Percentiles rank a stretch among this genome's conserved stretches.
These are phyloP conservation scores for Pezicula carpinea DNA, from an alignment of 2,329 filamentous ascomycete genomes.

Conservation along the genomic window DNA sequence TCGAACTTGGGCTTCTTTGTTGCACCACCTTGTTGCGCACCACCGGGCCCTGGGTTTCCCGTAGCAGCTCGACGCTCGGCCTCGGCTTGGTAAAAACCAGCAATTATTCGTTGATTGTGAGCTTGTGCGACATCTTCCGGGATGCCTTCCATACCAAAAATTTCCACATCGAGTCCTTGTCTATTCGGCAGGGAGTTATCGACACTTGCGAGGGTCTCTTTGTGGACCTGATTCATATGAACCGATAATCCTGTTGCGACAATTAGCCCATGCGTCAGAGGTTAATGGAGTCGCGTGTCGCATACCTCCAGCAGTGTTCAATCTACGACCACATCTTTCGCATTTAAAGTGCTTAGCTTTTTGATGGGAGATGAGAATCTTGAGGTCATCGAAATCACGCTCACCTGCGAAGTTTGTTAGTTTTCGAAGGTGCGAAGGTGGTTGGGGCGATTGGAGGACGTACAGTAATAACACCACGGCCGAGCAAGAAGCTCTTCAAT, in stretches of 20 bases:
- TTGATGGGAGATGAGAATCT: conserved; percentile 94
- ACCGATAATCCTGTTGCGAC: conserved; percentile 72
- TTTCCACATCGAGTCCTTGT: conserved; percentile 83
- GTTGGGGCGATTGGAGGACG: conserved; percentile 16
- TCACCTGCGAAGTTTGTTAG: conserved; percentile 51
- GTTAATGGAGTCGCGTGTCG: conserved; percentile 8
- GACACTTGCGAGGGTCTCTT: conserved; percentile 80
- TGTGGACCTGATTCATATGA: conserved; percentile 98
- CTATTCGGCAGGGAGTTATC: conserved; percentile 90
- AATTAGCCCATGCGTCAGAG: conserved; percentile 11
- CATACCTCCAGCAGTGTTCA: conserved; percentile 92
- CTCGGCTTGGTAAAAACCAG: conserved; percentile 80
- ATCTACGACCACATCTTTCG: conserved; percentile 77
- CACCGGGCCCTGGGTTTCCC: conserved; percentile 73
- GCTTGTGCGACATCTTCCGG: conserved; percentile 78
- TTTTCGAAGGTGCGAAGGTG: conserved; percentile 3
- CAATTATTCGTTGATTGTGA: conserved; percentile 81
- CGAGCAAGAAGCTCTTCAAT: conserved; percentile 83
- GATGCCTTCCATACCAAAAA: conserved; percentile 97
- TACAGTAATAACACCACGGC: conserved; percentile 98
- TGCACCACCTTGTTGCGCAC: conserved; percentile 54
- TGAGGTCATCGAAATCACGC: conserved; percentile 94
- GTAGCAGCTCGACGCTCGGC: conserved; percentile 76
- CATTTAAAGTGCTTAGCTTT: conserved; percentile 99
- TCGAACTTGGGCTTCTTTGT: conserved; percentile 72